phyloP scores from a whole-genome alignment of 768 basidiomycete genomes.

The Pleurotus tuoliensis region DNA sequence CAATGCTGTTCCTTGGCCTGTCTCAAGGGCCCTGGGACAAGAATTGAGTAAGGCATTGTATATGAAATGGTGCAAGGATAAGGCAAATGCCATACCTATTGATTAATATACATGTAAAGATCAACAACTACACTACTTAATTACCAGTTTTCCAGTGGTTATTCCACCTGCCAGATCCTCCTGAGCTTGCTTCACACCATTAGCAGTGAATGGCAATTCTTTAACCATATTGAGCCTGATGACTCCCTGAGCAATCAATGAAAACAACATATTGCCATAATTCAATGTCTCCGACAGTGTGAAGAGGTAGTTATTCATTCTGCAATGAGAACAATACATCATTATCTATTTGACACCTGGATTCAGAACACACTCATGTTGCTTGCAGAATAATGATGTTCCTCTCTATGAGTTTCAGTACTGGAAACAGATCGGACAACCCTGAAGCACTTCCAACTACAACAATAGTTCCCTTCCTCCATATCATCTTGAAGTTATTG shows the following conservation, averaged over 20 bases:
- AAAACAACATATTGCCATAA: slow-evolving; percentile 66
- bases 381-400: slow-evolving; percentile 78
- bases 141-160: slow-evolving; percentile 82
- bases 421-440: slow-evolving; percentile 68
- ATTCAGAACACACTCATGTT: slow-evolving; percentile 41
- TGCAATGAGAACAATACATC: slow-evolving; percentile 21
- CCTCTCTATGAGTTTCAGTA: slow-evolving; percentile 72
- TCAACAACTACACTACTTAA: slow-evolving; percentile 46
- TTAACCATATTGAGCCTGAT: slow-evolving; percentile 68
- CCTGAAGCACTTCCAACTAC: slow-evolving; percentile 93
- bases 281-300: slow-evolving; percentile 69
- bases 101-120: slow-evolving; percentile 18
- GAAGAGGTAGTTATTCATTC: slow-evolving; percentile 66
- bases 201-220: slow-evolving; percentile 81
- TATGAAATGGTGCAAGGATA: slow-evolving; percentile 43
- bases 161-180: slow-evolving; percentile 71
- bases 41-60: slow-evolving; percentile 52
- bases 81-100: slow-evolving; percentile 27
- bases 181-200: slow-evolving; percentile 77
- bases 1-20: slow-evolving; percentile 71
- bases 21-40: slow-evolving; percentile 61
- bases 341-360: not conserved
- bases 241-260: slow-evolving; percentile 50
- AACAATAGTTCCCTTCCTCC: slow-evolving; percentile 86
- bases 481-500: slow-evolving; percentile 73